Evolutionary conservation across 1,284 basidiomycete species (phyloP).

Genomic region (Cryptococcus sp.): DNA sequence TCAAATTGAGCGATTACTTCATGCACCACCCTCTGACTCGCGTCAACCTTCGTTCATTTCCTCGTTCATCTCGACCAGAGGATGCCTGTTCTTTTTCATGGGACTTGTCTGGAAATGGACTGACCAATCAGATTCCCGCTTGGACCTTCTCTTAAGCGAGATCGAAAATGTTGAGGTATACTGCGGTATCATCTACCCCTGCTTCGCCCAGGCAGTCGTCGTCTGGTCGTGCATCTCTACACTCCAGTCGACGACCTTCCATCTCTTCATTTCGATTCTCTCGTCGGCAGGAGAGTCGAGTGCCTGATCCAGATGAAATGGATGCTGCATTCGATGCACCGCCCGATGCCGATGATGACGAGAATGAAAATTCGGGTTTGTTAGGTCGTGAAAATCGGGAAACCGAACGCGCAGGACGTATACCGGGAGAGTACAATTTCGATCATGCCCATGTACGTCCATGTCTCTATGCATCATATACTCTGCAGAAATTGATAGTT

Average conservation of each 20-base stretch:
- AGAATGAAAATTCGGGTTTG: constrained; percentile 27
- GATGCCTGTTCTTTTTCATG: neutral
- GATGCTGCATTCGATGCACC: constrained; percentile 46
- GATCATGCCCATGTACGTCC: constrained; percentile 65
- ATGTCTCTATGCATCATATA: constrained; percentile 1
- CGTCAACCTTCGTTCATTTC: constrained; percentile 3
- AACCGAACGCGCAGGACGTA: constrained; percentile 11
- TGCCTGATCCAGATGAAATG: constrained; percentile 47
- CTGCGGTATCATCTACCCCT: constrained; percentile 19
- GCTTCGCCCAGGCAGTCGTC: constrained; percentile 14
- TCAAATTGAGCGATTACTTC: constrained; percentile 35
- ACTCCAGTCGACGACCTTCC: constrained; percentile 23
- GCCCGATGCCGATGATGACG: constrained; percentile 24
- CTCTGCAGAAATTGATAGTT: neutral
- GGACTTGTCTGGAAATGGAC: neutral
- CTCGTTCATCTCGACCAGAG: constrained; percentile 2
- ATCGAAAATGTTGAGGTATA: constrained; percentile 29
- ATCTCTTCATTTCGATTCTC: constrained; percentile 27
- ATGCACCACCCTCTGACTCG: constrained; percentile 43
- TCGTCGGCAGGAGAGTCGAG: constrained; percentile 8
- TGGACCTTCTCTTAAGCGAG: neutral
- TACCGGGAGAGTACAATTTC: constrained; percentile 66
- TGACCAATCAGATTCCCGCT: neutral
- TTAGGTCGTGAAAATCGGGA: constrained; percentile 7
- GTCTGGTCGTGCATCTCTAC: constrained; percentile 30